A percentile compares a stretch with the other conserved stretches of the same genome.
Evolutionary conservation across 1,284 basidiomycete species (phyloP).

Genomic region (Rhodofomes roseus): DNA sequence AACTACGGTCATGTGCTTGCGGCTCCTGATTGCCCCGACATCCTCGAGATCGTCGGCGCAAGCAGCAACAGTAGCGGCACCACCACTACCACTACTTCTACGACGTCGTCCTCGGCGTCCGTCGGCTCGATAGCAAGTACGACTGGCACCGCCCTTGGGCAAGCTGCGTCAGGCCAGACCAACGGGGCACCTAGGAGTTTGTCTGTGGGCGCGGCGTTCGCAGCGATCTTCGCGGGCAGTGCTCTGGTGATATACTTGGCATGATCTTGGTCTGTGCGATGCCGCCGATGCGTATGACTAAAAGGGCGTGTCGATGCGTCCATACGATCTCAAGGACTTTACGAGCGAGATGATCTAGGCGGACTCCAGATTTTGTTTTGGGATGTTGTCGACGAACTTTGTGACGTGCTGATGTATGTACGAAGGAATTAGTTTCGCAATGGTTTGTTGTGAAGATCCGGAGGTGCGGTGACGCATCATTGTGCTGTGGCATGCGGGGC

Average conservation of each 20-base stretch:
- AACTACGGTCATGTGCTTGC: constrained; percentile 65
- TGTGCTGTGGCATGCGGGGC: too few species aligned
- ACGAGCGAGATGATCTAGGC: background rate
- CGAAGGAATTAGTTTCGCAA: too few species aligned
- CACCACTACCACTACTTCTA: background rate
- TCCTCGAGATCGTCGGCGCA: constrained; percentile 19
- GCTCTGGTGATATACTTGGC: background rate
- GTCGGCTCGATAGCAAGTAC: background rate
- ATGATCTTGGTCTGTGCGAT: background rate
- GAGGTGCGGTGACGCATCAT: too few species aligned
- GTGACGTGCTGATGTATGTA: background rate
- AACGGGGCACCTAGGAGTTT: background rate
- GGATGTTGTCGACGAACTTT: background rate
- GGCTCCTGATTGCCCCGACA: constrained; percentile 61
- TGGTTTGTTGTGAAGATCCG: too few species aligned
- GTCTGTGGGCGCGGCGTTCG: background rate
- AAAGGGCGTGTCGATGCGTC: background rate
- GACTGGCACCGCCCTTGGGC: background rate
- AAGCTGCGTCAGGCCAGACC: background rate
- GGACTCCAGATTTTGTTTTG: background rate
- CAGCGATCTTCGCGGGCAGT: background rate
- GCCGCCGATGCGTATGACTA: too few species aligned
- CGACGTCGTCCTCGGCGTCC: background rate
- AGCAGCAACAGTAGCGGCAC: too few species aligned
- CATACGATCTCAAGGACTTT: background rate